phyloP scores from a whole-genome alignment of 2,329 filamentous ascomycete genomes.

The Phialemoniopsis sp. region DNA sequence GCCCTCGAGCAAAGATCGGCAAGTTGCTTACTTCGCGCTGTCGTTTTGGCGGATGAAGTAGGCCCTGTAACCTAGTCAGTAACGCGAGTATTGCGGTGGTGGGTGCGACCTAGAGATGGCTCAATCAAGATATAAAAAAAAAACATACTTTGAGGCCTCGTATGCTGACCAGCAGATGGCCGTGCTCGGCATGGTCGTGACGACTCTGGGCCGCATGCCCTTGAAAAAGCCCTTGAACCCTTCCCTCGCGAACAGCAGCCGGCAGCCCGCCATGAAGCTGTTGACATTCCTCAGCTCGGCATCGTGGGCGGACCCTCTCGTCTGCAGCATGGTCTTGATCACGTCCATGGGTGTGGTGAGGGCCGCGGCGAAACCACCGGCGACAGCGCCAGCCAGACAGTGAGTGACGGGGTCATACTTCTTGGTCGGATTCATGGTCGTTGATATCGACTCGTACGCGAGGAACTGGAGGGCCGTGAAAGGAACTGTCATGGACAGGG shows the following conservation, averaged over 20 bases:
- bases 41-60: constrained; percentile 57
- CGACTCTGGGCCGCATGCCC: constrained; percentile 82
- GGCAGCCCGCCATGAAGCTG: constrained; percentile 73
- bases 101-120: constrained; percentile 5
- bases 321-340: constrained; percentile 96
- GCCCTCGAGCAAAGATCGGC: background rate
- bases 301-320: constrained; percentile 76
- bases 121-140: background rate
- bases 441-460: constrained; percentile 95
- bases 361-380: constrained; percentile 88
- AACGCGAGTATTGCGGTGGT: constrained; percentile 3
- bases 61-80: constrained; percentile 35
- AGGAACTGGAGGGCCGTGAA: constrained; percentile 97
- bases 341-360: constrained; percentile 96
- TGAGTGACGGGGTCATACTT: constrained; percentile 91
- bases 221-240: constrained; percentile 88
- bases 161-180: constrained; percentile 96
- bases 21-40: constrained; percentile 9
- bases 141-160: constrained; percentile 62
- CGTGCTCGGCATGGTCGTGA: constrained; percentile 97
- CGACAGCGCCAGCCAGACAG: constrained; percentile 86
- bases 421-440: constrained; percentile 81
- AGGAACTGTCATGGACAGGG: constrained; percentile 95
- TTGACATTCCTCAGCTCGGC: constrained; percentile 80
- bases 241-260: constrained; percentile 77